Percentiles rank a stretch among this genome's conserved stretches.
Evolutionary conservation across 2,329 filamentous ascomycete species (phyloP).

Genomic region (Sclerotinia trifoliorum): DNA sequence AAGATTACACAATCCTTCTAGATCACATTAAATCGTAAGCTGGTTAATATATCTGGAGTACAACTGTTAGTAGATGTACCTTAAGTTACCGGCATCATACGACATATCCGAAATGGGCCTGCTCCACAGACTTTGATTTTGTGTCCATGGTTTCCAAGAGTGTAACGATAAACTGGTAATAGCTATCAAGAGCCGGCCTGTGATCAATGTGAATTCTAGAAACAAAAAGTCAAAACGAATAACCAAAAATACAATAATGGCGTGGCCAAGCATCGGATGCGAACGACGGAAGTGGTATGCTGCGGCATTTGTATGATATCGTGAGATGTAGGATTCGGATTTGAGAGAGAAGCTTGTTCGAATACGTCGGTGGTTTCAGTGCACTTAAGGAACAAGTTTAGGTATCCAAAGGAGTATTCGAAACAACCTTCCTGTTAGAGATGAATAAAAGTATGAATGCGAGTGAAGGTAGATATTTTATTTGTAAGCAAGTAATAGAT

Average conservation of each 20-base stretch:
- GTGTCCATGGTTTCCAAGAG: neutral
- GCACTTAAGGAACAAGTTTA: neutral
- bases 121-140: slow-evolving; percentile 1
- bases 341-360: neutral
- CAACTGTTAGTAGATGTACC: neutral
- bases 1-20: slow-evolving; percentile 14
- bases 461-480: neutral
- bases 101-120: neutral
- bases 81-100: slow-evolving; percentile 1
- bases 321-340: neutral
- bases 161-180: neutral
- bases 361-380: neutral
- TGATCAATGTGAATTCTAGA: neutral
- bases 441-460: neutral
- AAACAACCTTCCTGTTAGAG: neutral
- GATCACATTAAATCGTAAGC: slow-evolving; percentile 7
- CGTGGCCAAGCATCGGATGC: slow-evolving; percentile 1
- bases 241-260: neutral
- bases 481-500: neutral
- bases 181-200: neutral
- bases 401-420: neutral
- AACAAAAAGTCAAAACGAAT: neutral
- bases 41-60: neutral
- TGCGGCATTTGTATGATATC: neutral
- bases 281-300: neutral